Percentiles rank a stretch among this genome's conserved stretches.
These are phyloP conservation scores for Fusarium goolgardi DNA, from an alignment of 2,329 filamentous ascomycete genomes.

Conservation along the genomic window DNA sequence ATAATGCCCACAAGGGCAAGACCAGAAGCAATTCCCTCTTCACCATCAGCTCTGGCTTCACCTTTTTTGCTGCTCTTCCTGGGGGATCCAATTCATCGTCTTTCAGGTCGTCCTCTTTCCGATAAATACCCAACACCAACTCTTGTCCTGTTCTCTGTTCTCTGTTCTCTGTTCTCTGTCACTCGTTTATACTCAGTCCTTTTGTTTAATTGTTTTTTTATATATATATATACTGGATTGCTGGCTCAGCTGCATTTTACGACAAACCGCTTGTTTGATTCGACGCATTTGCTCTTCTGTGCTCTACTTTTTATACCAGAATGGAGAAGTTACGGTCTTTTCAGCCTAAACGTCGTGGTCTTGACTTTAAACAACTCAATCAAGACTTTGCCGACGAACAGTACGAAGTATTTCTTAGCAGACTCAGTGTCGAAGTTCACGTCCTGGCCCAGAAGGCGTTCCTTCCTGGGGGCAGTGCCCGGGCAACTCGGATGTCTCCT, in stretches of 20 bases:
- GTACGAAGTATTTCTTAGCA: conserved; percentile 40
- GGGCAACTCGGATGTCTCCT: conserved; percentile 27
- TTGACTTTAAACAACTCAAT: conserved; percentile 29
- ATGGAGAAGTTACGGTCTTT: conserved; percentile 37
- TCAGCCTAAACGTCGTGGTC: conserved; percentile 28
- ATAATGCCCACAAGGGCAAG: conserved; percentile 40
- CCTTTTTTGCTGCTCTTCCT: conserved; percentile 45
- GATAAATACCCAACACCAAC: conserved; percentile 34
- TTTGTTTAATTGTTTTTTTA: conserved; percentile 14
- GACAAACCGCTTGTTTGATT: background rate
- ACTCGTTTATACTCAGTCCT: conserved; percentile 29
- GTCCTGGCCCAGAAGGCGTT: conserved; percentile 40
- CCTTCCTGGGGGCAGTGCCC: conserved; percentile 10
- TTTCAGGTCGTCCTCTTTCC: conserved; percentile 45
- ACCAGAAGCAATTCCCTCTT: conserved; percentile 43
- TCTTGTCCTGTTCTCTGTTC: conserved; percentile 6
- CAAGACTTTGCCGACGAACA: conserved; percentile 37
- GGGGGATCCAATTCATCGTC: conserved; percentile 39
- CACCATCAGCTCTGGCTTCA: conserved; percentile 48
- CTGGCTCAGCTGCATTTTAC: conserved; percentile 1
- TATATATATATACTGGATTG: background rate
- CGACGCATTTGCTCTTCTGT: conserved; percentile 1
- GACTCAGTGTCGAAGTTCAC: conserved; percentile 43
- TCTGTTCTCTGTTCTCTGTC: conserved; percentile 27
- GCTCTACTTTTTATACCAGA: conserved; percentile 1